Evolutionary conservation across 164 flowering plant genomes (phyloP), one percentile per base, ranked within the genome.

Genomic region (Brasenia schreberi): DNA sequence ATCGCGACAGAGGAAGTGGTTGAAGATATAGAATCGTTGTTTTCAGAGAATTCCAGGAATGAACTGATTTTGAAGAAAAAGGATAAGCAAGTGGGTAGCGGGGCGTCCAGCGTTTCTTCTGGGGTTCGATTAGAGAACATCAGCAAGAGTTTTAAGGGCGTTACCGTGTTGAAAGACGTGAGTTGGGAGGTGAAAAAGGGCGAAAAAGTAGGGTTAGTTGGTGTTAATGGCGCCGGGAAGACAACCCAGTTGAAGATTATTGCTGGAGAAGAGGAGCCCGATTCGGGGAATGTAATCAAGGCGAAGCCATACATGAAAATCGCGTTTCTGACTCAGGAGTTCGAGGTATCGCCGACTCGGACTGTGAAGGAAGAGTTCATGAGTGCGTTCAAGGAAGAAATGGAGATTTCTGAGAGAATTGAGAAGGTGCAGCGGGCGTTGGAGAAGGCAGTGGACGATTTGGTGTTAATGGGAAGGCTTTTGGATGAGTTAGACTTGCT

Each of bases 221-320:
- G 99, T 11, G 96, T 95, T 3, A 95, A 95, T 74, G 99, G 99
- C 1, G 97, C 97, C 0, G 99, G 99, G 44, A 95, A 95, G 68
- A 95, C 99, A 7, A 95, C 99, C 70, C 99, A 92, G 70, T 59
- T 95, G 86, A 84, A 93, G 64, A 95, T 92, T 72, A 88, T 95
- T 12, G 39, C 97, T 1, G 99, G 99, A 1, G 73, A 77, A 67
- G 99, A 95, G 56, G 94, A 88, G 44, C 92, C 99, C 6, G 99
- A 95, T 84, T 85, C 94, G 0, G 99, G 97, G 53, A 86, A 86
- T 60, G 92, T 95, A 5, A 79, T 95, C 45, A 89, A 87, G 80
- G 97, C 96, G 6, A 92, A 86, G 71, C 72, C 75, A 17, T 88
- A 95, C 64, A 88, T 95, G 97, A 92, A 83, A 67, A 83, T 95